Evolutionary conservation across 805 yeast genomes (phyloP).

Genomic region (Candida morakotiae): DNA sequence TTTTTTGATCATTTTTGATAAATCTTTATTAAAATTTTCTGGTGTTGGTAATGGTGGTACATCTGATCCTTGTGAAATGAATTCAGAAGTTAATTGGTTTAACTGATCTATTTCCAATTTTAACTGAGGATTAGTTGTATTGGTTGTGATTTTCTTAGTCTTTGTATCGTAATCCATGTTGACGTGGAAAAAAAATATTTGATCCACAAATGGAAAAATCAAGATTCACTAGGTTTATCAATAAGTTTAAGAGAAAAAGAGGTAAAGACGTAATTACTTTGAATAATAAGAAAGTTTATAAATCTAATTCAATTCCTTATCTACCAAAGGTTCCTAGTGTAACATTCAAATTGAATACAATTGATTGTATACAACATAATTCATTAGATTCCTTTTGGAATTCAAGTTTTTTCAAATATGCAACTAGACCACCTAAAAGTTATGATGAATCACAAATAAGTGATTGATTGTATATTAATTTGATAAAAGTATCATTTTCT

Average conservation of each 20-base stretch:
- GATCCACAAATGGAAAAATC: slow-evolving; percentile 2
- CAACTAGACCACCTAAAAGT: slow-evolving; percentile 1
- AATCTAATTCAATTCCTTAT: slow-evolving; percentile 2
- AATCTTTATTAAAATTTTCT: slow-evolving; percentile 51
- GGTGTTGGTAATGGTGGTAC: slow-evolving; percentile 54
- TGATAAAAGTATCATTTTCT: slow-evolving; percentile 39
- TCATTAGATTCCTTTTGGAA: slow-evolving; percentile 4
- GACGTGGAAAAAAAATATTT: slow-evolving; percentile 2
- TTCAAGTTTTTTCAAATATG: slow-evolving; percentile 6
- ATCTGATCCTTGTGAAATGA: slow-evolving; percentile 40
- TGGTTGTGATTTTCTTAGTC: slow-evolving; percentile 20
- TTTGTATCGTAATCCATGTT: slow-evolving; percentile 21
- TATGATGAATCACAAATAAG: slow-evolving; percentile 7
- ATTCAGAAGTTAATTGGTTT: slow-evolving; percentile 32
- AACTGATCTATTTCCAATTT: slow-evolving; percentile 41
- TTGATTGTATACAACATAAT: slow-evolving; percentile 3
- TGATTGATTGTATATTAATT: slow-evolving; percentile 33
- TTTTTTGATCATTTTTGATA: slow-evolving; percentile 58
- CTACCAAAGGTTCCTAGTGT: background rate
- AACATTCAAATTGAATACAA: no score
- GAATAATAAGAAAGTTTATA: background rate
- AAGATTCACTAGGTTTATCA: background rate
- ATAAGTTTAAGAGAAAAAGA: background rate
- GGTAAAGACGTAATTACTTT: background rate
- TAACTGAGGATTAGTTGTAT: slow-evolving; percentile 21